phyloP scores from a whole-genome alignment of 1,284 basidiomycete species.

The Fistulina hepatica region DNA sequence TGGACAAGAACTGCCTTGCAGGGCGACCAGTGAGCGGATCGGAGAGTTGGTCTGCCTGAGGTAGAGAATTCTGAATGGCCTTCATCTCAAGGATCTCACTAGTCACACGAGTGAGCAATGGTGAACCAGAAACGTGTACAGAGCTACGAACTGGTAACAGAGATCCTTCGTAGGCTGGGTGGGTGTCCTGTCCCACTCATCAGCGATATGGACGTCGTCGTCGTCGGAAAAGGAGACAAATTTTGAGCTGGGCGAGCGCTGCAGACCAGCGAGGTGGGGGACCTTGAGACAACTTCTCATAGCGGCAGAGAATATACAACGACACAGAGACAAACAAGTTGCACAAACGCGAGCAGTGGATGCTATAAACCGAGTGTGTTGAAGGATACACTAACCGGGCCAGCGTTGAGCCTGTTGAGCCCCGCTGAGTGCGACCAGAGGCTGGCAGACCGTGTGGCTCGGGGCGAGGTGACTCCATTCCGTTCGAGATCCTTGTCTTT shows the following conservation, averaged over 20 bases:
- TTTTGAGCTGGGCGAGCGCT: slow-evolving; percentile 26
- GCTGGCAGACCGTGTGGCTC: too few relatives aligned
- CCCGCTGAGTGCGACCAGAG: too few relatives aligned
- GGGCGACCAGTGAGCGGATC: slow-evolving; percentile 28
- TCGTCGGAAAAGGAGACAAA: slow-evolving; percentile 45
- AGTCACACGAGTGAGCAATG: slow-evolving; percentile 4
- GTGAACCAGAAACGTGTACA: slow-evolving; percentile 8
- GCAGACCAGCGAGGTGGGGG: slow-evolving; percentile 18
- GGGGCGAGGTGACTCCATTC: too few relatives aligned
- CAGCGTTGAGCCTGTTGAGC: too few relatives aligned
- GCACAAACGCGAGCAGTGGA: too few relatives aligned
- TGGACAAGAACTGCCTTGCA: slow-evolving; percentile 30
- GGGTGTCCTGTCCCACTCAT: slow-evolving; percentile 62
- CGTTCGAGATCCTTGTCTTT: too few relatives aligned
- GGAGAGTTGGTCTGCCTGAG: slow-evolving; percentile 36
- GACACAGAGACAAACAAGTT: too few relatives aligned
- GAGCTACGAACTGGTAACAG: slow-evolving; percentile 38
- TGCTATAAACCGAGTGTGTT: too few relatives aligned
- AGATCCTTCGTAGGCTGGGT: slow-evolving; percentile 38
- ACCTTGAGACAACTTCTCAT: slow-evolving; percentile 39
- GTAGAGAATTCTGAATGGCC: slow-evolving; percentile 46
- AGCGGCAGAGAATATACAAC: too few relatives aligned
- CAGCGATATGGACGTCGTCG: slow-evolving; percentile 47
- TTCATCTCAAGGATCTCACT: slow-evolving; percentile 57
- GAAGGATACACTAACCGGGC: too few relatives aligned